phyloP scores from a whole-genome alignment of 495 filamentous ascomycete genomes.

The Aeminium ludgeri region DNA sequence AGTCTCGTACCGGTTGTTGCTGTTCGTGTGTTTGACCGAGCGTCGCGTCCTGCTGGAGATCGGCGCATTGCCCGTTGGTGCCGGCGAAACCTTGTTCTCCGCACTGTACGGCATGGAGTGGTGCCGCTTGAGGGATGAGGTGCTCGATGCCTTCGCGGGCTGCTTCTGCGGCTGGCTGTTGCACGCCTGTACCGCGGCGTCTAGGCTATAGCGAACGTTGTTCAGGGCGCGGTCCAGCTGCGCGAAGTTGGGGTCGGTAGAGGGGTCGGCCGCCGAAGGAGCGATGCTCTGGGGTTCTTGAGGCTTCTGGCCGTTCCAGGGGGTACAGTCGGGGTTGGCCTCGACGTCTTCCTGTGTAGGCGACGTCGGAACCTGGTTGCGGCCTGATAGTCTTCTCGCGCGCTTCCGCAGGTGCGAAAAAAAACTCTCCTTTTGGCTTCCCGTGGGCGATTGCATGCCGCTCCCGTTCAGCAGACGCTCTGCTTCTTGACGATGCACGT shows the following conservation, averaged over 20 bases:
- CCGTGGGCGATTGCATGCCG: conserved; percentile 44
- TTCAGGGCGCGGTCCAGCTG: conserved; percentile 69
- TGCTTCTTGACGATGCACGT: conserved; percentile 76
- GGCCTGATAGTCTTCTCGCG: conserved; percentile 79
- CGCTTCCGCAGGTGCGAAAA: conserved; percentile 95
- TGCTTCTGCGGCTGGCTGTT: conserved; percentile 14
- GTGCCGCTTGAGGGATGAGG: conserved; percentile 21
- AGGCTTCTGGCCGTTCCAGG: conserved; percentile 82
- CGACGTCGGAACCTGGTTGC: conserved; percentile 60
- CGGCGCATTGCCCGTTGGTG: conserved; percentile 29
- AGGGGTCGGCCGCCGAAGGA: conserved; percentile 12
- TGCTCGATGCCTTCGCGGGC: conserved; percentile 17
- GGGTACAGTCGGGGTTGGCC: conserved; percentile 76
- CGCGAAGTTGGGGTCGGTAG: conserved; percentile 34
- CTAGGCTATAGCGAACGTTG: conserved; percentile 46
- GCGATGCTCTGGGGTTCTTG: conserved; percentile 42
- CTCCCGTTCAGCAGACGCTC: conserved; percentile 76
- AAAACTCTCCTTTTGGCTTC: conserved; percentile 77
- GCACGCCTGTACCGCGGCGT: conserved; percentile 31
- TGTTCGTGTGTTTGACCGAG: conserved; percentile 55
- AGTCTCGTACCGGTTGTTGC: conserved; percentile 69
- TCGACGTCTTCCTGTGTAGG: conserved; percentile 71
- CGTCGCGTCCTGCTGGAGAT: conserved; percentile 73
- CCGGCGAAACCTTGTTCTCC: conserved; percentile 34
- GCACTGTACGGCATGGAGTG: conserved; percentile 58